Evolutionary conservation across 208 protist species (phyloP).

Genomic region (Sergeia podlipaevii): DNA sequence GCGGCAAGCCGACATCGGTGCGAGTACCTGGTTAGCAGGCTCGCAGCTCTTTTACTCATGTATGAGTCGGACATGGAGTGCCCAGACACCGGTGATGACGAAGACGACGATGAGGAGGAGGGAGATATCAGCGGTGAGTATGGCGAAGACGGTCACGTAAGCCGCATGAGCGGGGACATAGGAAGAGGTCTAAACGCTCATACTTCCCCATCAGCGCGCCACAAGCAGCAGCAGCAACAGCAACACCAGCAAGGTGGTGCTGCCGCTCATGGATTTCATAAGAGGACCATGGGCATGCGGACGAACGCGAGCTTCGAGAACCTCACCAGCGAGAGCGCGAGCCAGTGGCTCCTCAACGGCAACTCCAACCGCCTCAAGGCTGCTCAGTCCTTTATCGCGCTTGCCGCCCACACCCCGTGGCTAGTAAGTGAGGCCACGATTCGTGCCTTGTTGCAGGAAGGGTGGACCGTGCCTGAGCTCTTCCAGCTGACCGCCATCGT

Average conservation of each 20-base stretch:
- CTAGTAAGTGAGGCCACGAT: conserved; percentile 42
- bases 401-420: conserved; percentile 81
- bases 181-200: too few species aligned
- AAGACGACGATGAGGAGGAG: conserved; percentile 2
- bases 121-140: too few species aligned
- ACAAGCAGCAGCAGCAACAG: too few species aligned
- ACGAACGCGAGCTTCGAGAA: conserved; percentile 2
- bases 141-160: too few species aligned
- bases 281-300: neutral
- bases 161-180: too few species aligned
- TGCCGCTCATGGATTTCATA: too few species aligned
- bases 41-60: conserved; percentile 52
- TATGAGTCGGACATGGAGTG: conserved; percentile 13
- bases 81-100: neutral
- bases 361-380: conserved; percentile 50
- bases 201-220: too few species aligned
- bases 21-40: conserved; percentile 75
- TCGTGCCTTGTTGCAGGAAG: conserved; percentile 28
- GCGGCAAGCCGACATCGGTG: conserved; percentile 75
- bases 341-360: conserved; percentile 53
- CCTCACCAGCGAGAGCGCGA: neutral
- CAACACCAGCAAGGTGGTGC: too few species aligned
- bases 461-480: conserved; percentile 78
- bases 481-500: conserved; percentile 72
- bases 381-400: conserved; percentile 63